Evolutionary conservation across 371 early-diverging fungal species (phyloP), one percentile per base, ranked within the genome.

Genomic region (Syncephalastrum monosporum): DNA sequence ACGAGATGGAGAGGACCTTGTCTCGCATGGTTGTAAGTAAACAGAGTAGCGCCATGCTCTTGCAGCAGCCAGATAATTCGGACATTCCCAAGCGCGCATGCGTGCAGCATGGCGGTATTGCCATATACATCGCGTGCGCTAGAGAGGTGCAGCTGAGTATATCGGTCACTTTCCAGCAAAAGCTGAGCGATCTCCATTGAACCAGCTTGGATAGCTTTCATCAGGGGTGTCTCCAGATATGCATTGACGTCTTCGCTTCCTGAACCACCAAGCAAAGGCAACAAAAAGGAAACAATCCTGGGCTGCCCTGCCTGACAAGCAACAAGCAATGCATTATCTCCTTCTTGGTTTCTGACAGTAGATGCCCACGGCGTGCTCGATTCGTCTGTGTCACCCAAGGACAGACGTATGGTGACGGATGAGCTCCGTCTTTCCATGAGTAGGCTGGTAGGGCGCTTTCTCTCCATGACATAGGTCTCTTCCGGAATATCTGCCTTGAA

Each of bases 241-340:
- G 76, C 76, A 60, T 84, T 84, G 23, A 58, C 58, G 8, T 50
- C 42, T 44, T 50, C 27, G 47, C 27, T 25, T 2, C 14, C 29
- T 12, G 38, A 19, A n/a, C 47, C 12, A 2, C 47, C 45, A 1
- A 48, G 19, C 29, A 13, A 17, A 19, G 64, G 55, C 7, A 76
- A 25, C 2, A 82, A 45, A 25, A 67, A 71, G 5, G 55, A 47
- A 6, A 74, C 72, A 17, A 79, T 53, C 0, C 57, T 38, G 2
- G 68, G 21, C 38, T 79, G 73, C 10, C 68, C 71, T 15, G 72
- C 52, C 13, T 57, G 57, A 45, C 78, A 77, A 3, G 81, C 79
- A 16, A 79, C 55, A 24, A 79, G 57, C 1, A 83, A 57, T 10
- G 72, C 74, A 29, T 69, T 76, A 55, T 78, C 78, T 1, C 82